Percentiles rank a stretch among this genome's conserved stretches.
Conservation (phyloP, 2,329 filamentous ascomycete genomes). For the Monascus ruber region DNA sequence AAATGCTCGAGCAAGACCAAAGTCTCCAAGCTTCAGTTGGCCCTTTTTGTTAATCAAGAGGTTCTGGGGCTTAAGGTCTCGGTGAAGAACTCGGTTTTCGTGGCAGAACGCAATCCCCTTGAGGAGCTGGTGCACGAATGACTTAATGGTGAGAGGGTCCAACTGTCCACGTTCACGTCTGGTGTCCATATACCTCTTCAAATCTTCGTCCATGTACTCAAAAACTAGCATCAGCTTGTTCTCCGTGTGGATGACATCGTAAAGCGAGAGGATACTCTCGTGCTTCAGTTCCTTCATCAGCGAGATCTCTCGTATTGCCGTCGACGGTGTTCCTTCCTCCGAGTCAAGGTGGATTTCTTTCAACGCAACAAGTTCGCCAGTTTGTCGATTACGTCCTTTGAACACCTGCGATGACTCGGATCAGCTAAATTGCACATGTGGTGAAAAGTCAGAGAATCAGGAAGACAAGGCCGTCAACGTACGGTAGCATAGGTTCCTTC, state of each 20-base stretch:
- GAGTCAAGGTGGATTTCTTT: conserved; percentile 99
- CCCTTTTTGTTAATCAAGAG: conserved; percentile 89
- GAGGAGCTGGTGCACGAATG: conserved; percentile 96
- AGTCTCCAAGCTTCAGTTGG: conserved; percentile 84
- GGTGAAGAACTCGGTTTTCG: conserved; percentile 89
- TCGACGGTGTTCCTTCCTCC: conserved; percentile 94
- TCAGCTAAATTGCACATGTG: neutral
- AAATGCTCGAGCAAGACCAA: conserved; percentile 85
- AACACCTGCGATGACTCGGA: conserved; percentile 56
- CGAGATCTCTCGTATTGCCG: conserved; percentile 95
- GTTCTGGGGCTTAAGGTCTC: conserved; percentile 93
- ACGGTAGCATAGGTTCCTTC: conserved; percentile 98
- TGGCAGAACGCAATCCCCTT: conserved; percentile 97
- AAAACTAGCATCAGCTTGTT: conserved; percentile 99
- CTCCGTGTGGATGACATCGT: conserved; percentile 98
- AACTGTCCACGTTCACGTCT: conserved; percentile 80
- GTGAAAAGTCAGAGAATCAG: conserved; percentile 1
- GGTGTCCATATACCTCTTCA: conserved; percentile 98
- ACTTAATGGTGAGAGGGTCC: conserved; percentile 86
- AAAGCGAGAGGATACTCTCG: conserved; percentile 91
- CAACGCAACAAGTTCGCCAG: conserved; percentile 87
- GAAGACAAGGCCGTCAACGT: conserved; percentile 26
- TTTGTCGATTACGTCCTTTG: conserved; percentile 95
- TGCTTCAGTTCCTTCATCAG: conserved; percentile 99
- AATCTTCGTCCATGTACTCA: conserved; percentile 95